A percentile compares a stretch with the other conserved stretches of the same genome.
These are phyloP conservation scores for Leavenworthia alabamica DNA, from an alignment of 345 rosid species.

Conservation along the genomic window DNA sequence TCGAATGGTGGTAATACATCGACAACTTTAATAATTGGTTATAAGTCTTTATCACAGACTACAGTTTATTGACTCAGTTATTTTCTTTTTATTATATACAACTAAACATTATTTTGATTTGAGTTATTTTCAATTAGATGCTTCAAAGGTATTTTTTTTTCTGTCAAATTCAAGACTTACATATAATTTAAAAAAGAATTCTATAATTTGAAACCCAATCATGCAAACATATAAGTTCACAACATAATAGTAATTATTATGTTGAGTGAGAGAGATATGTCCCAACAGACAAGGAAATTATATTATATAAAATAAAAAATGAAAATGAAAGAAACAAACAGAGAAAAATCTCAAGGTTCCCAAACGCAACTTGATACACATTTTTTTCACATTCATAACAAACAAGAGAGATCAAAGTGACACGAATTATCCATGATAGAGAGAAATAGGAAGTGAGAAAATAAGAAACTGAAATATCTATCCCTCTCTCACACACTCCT, in stretches of 20 bases:
- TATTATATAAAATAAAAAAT: neutral
- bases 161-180: neutral
- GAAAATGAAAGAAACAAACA: constrained; percentile 8
- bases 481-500: neutral
- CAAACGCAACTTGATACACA: constrained; percentile 24
- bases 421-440: constrained; percentile 31
- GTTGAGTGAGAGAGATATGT: constrained; percentile 23
- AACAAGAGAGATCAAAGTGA: constrained; percentile 23
- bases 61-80: neutral
- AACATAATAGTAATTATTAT: too few species aligned
- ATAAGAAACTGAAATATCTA: neutral
- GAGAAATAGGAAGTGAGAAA: neutral
- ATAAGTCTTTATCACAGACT: neutral
- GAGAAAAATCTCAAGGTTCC: neutral
- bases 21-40: neutral
- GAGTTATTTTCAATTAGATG: neutral
- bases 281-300: constrained; percentile 6
- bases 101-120: neutral
- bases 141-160: neutral
- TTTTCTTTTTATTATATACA: neutral
- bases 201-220: neutral
- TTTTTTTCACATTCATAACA: constrained; percentile 19
- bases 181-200: neutral
- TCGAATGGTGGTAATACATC: neutral
- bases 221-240: neutral